Percentiles rank a stretch among this genome's conserved stretches.
Conservation (phyloP, 73 alveolate genomes). For the Paramecium sexaurelia region DNA sequence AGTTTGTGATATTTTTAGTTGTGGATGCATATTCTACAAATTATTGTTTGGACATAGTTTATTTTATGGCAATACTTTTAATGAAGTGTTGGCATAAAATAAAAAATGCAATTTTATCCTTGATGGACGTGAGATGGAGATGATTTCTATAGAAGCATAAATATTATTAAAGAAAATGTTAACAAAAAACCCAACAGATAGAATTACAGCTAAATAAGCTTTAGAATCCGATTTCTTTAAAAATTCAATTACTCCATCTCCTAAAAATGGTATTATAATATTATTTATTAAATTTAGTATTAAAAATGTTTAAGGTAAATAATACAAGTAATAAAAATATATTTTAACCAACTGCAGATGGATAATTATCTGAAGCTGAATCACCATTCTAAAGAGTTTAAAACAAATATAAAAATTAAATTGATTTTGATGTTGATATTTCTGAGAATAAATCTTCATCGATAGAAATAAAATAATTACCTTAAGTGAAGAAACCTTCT, state of each 20-base stretch:
- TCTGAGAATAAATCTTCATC: not conserved
- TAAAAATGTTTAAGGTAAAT: not conserved
- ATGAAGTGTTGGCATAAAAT: conserved; percentile 60
- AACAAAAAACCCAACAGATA: conserved; percentile 72
- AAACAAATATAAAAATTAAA: not conserved
- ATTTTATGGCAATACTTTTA: conserved; percentile 62
- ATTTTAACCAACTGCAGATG: conserved; percentile 23
- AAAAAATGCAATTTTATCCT: conserved; percentile 48
- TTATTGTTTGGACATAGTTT: conserved; percentile 49
- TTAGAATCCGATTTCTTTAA: not conserved
- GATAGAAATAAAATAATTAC: conserved; percentile 4
- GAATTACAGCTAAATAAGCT: conserved; percentile 77
- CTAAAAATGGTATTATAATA: not conserved
- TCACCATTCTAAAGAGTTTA: conserved; percentile 38
- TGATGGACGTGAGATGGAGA: not conserved
- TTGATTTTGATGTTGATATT: conserved; percentile 29
- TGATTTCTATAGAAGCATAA: conserved; percentile 72
- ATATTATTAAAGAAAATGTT: conserved; percentile 72
- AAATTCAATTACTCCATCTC: not conserved
- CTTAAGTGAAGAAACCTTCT: conserved; percentile 37
- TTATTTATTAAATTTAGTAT: not conserved
- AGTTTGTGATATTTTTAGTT: conserved; percentile 66
- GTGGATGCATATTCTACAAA: conserved; percentile 65
- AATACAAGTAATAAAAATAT: not conserved
- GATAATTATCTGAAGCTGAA: not conserved